These are phyloP conservation scores for Sclerotinia sclerotiorum DNA, from an alignment of 2,329 filamentous ascomycete genomes.

Conservation along the genomic window DNA sequence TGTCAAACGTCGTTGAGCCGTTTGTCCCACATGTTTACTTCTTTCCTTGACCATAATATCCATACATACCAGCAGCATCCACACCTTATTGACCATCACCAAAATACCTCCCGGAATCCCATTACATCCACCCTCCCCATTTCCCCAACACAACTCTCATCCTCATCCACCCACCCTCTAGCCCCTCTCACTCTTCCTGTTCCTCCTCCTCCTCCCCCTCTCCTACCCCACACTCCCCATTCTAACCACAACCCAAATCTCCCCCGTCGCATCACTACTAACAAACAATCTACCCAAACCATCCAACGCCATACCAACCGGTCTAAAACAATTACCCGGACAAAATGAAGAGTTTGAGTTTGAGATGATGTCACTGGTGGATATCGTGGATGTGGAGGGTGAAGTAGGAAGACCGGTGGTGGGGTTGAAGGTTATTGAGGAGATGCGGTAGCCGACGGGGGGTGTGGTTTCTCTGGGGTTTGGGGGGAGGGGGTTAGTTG, in stretches of 20 bases:
- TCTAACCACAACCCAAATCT: conserved; percentile 58
- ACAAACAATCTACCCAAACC: conserved; percentile 27
- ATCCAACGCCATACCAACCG: conserved; percentile 58
- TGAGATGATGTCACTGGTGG: conserved; percentile 53
- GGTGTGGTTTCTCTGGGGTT: conserved; percentile 35
- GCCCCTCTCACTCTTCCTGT: no score
- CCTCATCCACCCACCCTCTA: background rate
- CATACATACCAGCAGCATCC: background rate
- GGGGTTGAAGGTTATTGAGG: conserved; percentile 43
- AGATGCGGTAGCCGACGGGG: conserved; percentile 50
- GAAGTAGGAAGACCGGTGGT: conserved; percentile 46
- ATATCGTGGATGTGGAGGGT: conserved; percentile 46
- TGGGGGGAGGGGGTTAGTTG: background rate
- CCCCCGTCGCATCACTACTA: conserved; percentile 51
- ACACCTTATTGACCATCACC: no score
- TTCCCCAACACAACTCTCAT: background rate
- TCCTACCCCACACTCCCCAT: conserved; percentile 11
- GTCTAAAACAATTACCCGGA: conserved; percentile 59
- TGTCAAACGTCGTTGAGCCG: background rate
- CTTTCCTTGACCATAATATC: no score
- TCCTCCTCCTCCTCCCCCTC: no score
- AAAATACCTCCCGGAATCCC: no score
- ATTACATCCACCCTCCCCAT: no score
- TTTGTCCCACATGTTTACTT: background rate
- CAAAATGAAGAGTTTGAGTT: conserved; percentile 56